Evolutionary conservation across 1,284 basidiomycete species (phyloP), one percentile per base, ranked within the genome.

Genomic region (Ganoderma lucidum): DNA sequence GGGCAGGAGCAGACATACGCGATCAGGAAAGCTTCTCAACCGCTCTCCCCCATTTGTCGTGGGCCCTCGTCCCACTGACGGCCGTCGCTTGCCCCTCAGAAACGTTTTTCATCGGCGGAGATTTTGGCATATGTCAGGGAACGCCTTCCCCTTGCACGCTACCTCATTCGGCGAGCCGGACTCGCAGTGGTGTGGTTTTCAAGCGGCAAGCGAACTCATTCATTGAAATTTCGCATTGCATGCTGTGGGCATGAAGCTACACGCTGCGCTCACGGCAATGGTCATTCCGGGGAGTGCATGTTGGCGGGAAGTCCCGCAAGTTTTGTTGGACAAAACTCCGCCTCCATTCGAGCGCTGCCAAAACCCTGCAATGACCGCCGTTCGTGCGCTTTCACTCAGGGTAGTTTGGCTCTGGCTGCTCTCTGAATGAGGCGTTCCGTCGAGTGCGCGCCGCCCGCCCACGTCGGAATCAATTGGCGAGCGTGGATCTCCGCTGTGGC

Each of bases 41-140:
- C 55, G 6, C 55, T 51, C 48, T n/a, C 12, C 23, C 10, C 23
- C 48, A 51, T 30, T 56, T 35, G 55, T 35, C 14, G 28, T 30
- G 17, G 32, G 15, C 55, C 17, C 55, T 56, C 32, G 32, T 17
- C 35, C 14, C 55, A 5, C 30, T 56, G 5, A 19, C 55, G 55
- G 55, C 15, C 55, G 35, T 35, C 32, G 35, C 35, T 17, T 5
- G 19, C 35, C 35, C 35, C 19, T 28, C 9, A 12, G 15, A 35
- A 35, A 39, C 56, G 10, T 59, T 39, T 32, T 39, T 9, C 56
- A 23, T 39, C 56, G 35, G 56, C 56, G 56, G 56, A 59, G 56
- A 59, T 59, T 35, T 23, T 39, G 56, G 4, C n/a, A 19, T 59
- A 39, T 23, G 56, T 12, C 35, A 39, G 15, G 17, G 56, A 59